Evolutionary conservation across 192 early-diverging fungal species (phyloP).

Genomic region (Backusella mclennaniae): DNA sequence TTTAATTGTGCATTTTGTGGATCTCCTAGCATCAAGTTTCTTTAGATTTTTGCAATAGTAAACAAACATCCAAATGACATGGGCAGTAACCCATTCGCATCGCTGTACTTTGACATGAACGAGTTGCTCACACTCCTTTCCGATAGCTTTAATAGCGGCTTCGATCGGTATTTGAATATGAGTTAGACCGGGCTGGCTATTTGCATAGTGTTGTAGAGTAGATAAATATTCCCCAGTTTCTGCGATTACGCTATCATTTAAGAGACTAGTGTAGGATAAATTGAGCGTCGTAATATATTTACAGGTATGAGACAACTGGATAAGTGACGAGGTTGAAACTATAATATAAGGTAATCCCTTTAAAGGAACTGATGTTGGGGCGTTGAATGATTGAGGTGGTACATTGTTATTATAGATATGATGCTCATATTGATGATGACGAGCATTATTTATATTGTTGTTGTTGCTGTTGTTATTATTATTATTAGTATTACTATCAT

Average conservation of each 20-base stretch:
- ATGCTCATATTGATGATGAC: background rate
- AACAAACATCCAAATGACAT: slow-evolving; percentile 36
- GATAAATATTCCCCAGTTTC: slow-evolving; percentile 52
- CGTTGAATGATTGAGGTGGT: background rate
- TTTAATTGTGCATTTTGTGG: slow-evolving; percentile 32
- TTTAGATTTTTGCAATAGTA: slow-evolving; percentile 30
- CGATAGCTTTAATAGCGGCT: slow-evolving; percentile 39
- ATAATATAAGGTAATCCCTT: slow-evolving; percentile 30
- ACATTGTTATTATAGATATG: background rate
- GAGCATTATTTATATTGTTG: background rate
- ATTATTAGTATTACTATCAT: too few relatives aligned
- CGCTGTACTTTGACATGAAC: slow-evolving; percentile 34
- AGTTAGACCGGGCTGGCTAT: slow-evolving; percentile 41
- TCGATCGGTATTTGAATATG: slow-evolving; percentile 34
- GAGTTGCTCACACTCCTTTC: slow-evolving; percentile 35
- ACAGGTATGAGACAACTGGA: slow-evolving; percentile 44
- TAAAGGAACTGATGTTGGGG: background rate
- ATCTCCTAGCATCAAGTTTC: slow-evolving; percentile 40
- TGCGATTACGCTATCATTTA: slow-evolving; percentile 36
- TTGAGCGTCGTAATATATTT: slow-evolving; percentile 36
- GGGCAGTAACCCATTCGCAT: slow-evolving; percentile 46
- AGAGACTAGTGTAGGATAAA: slow-evolving; percentile 34
- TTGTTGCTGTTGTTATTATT: background rate
- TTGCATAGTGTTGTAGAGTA: slow-evolving; percentile 39
- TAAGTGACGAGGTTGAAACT: slow-evolving; percentile 45